These are phyloP conservation scores for Geosmithia putterillii DNA, from an alignment of 2,329 filamentous ascomycete genomes.

Conservation along the genomic window DNA sequence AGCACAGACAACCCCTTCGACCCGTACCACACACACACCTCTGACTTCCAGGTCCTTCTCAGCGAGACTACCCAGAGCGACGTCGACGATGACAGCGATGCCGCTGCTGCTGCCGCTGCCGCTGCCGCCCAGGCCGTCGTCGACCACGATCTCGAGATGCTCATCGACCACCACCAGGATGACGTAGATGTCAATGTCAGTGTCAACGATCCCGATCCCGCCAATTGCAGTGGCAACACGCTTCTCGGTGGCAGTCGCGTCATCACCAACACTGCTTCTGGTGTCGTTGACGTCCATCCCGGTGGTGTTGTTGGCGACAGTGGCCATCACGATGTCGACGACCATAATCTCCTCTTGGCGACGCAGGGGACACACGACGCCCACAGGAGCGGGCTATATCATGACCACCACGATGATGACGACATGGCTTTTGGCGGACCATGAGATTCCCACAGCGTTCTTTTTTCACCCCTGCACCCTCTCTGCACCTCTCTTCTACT, in stretches of 20 bases:
- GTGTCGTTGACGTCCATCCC: background rate
- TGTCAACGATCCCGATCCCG: conserved; percentile 1
- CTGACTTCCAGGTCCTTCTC: conserved; percentile 40
- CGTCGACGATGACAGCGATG: conserved; percentile 15
- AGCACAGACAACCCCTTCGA: conserved; percentile 26
- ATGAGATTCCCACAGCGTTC: background rate
- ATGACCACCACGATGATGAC: background rate
- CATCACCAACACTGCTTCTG: too few relatives aligned
- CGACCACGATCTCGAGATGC: conserved; percentile 38
- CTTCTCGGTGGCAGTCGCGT: too few relatives aligned
- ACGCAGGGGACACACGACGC: too few relatives aligned
- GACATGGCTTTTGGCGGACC: conserved; percentile 9
- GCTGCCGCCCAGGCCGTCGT: conserved; percentile 14
- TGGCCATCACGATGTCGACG: background rate
- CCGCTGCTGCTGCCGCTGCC: conserved; percentile 19
- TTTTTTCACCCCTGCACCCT: too few relatives aligned
- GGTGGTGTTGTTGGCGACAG: background rate
- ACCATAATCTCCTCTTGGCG: background rate
- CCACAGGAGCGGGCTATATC: background rate
- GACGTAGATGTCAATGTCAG: conserved; percentile 22
- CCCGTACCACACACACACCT: conserved; percentile 26
- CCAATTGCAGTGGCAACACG: too few relatives aligned
- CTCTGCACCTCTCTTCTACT: too few relatives aligned
- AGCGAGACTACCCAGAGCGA: conserved; percentile 32
- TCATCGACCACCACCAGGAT: conserved; percentile 32